phyloP scores from a whole-genome alignment of 2,329 filamentous ascomycete species.

The Penicillium italicum region DNA sequence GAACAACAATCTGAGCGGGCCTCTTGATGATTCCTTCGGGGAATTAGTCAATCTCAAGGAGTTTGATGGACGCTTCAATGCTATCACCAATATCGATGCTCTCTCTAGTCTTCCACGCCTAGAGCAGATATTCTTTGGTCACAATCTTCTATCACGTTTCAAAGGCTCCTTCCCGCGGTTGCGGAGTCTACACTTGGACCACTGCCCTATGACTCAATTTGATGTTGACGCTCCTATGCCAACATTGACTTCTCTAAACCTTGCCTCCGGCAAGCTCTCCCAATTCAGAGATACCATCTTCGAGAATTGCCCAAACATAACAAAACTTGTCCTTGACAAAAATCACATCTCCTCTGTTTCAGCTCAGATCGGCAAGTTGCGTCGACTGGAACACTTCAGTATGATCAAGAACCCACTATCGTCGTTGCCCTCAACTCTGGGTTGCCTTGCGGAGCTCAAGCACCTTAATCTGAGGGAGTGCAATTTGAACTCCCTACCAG shows the following conservation, averaged over 20 bases:
- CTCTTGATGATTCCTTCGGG: slow-evolving; percentile 69
- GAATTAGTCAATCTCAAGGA: slow-evolving; percentile 76
- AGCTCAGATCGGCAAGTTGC: slow-evolving; percentile 75
- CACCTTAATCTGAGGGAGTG: slow-evolving; percentile 89
- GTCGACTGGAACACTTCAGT: slow-evolving; percentile 83
- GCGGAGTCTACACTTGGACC: slow-evolving; percentile 81
- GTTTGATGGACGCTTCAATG: slow-evolving; percentile 91
- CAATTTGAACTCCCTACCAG: slow-evolving; percentile 81
- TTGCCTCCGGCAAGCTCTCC: slow-evolving; percentile 86
- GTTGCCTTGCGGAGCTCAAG: slow-evolving; percentile 77
- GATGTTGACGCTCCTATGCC: slow-evolving; percentile 73
- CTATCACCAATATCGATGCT: slow-evolving; percentile 81
- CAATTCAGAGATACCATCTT: slow-evolving; percentile 84
- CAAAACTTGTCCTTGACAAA: slow-evolving; percentile 83
- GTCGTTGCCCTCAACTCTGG: slow-evolving; percentile 80
- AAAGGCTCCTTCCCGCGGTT: slow-evolving; percentile 83
- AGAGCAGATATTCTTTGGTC: slow-evolving; percentile 83
- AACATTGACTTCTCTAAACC: slow-evolving; percentile 78
- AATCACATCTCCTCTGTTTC: slow-evolving; percentile 95
- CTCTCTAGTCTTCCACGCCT: slow-evolving; percentile 79
- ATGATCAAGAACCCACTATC: slow-evolving; percentile 88
- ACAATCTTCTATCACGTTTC: slow-evolving; percentile 89
- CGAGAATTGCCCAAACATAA: slow-evolving; percentile 78
- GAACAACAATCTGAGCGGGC: slow-evolving; percentile 80
- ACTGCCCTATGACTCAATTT: slow-evolving; percentile 92